Conservation (phyloP, 2,329 filamentous ascomycete species). For the Colletotrichum echinochloae region DNA sequence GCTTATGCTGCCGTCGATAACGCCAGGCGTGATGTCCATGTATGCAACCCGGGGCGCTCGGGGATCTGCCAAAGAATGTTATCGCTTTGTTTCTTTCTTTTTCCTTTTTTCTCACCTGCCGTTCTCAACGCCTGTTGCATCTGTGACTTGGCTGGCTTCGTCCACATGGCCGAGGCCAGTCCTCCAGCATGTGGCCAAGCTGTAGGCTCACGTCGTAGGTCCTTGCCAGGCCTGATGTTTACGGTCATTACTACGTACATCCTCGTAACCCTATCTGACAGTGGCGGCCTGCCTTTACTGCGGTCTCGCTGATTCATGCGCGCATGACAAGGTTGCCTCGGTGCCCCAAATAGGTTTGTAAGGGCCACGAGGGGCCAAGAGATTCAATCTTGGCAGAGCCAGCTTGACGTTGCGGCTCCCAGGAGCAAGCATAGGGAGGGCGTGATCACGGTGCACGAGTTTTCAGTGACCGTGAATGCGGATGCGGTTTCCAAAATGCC, state of each 20-base stretch:
- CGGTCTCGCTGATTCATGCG: not conserved
- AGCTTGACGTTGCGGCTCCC: slow-evolving; percentile 34
- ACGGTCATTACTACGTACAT: not conserved
- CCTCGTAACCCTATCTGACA: not conserved
- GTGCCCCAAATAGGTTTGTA: slow-evolving; percentile 1
- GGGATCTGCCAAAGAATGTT: not conserved
- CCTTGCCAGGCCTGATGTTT: not conserved
- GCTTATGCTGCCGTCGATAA: slow-evolving; percentile 24
- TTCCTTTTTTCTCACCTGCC: slow-evolving; percentile 17
- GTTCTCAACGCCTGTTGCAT: not conserved
- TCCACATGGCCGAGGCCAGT: not conserved
- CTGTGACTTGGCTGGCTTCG: not conserved
- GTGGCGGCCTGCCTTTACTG: slow-evolving; percentile 3
- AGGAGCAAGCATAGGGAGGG: slow-evolving; percentile 7
- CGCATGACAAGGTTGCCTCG: slow-evolving; percentile 24
- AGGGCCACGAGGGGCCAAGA: slow-evolving; percentile 17
- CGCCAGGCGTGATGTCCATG: slow-evolving; percentile 12
- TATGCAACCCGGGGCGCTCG: slow-evolving; percentile 22
- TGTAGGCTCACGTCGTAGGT: not conserved
- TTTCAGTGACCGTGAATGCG: no score
- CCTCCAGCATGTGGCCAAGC: not conserved
- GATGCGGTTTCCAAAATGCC: slow-evolving; percentile 6
- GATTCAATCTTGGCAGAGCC: slow-evolving; percentile 10
- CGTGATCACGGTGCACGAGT: slow-evolving; percentile 7
- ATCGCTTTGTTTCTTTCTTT: no score